These are phyloP conservation scores for Leccinum disarticulatum DNA, from an alignment of 768 basidiomycete genomes.

Conservation along the genomic window DNA sequence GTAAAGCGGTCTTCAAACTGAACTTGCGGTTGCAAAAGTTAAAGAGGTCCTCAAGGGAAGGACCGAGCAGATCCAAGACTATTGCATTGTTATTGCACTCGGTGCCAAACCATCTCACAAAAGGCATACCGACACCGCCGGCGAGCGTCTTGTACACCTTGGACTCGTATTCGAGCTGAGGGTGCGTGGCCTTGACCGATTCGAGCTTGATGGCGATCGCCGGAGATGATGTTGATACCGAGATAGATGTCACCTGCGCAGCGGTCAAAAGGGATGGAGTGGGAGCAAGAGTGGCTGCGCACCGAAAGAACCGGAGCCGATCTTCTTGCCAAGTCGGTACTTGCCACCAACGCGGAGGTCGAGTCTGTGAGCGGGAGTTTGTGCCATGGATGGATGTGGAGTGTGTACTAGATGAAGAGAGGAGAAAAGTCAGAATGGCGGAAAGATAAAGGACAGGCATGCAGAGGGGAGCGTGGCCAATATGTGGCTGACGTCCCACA, in stretches of 20 bases:
- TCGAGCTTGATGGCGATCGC: conserved; percentile 99
- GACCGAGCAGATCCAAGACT: conserved; percentile 96
- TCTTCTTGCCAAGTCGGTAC: conserved; percentile 99
- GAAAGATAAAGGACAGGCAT: conserved; percentile 28
- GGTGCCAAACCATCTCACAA: conserved; percentile 92
- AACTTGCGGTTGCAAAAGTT: conserved; percentile 98
- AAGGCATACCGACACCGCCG: conserved; percentile 97
- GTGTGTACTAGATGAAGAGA: conserved; percentile 13
- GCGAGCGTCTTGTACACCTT: conserved; percentile 97
- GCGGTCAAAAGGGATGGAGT: conserved; percentile 10
- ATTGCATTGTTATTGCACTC: conserved; percentile 99
- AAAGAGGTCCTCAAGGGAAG: conserved; percentile 88
- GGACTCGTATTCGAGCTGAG: conserved; percentile 99
- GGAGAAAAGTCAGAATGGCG: conserved; percentile 14
- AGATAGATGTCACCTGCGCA: conserved; percentile 93
- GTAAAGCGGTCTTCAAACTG: conserved; percentile 92
- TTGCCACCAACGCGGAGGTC: conserved; percentile 91
- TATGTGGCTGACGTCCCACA: conserved; percentile 35
- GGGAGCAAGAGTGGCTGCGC: conserved; percentile 32
- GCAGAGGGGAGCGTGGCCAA: conserved; percentile 31
- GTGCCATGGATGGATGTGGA: conserved; percentile 57
- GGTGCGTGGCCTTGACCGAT: conserved; percentile 99
- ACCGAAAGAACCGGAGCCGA: conserved; percentile 98
- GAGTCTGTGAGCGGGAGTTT: conserved; percentile 66
- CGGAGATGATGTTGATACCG: conserved; percentile 99